Conservation (phyloP, 108 stramenopile species). For the Cyclostephanos tholiformis region DNA sequence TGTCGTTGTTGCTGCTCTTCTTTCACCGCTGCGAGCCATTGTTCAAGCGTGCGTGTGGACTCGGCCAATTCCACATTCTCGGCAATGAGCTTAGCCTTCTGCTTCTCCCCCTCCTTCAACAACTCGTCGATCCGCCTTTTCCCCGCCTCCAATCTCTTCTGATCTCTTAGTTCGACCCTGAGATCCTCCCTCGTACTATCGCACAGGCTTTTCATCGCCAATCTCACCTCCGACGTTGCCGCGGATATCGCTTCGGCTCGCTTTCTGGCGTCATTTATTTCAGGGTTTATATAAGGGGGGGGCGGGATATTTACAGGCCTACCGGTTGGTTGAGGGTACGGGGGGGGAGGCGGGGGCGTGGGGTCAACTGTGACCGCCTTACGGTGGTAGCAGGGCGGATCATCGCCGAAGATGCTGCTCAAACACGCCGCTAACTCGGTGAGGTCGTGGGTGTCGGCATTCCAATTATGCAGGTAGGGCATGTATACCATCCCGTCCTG, state of each 20-base stretch:
- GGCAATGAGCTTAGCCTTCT: conserved; percentile 43
- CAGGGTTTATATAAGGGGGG: too few species aligned
- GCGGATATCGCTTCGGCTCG: conserved; percentile 59
- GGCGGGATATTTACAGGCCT: too few species aligned
- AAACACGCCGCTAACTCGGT: conserved; percentile 79
- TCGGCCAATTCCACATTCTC: conserved; percentile 52
- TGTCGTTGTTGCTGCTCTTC: conserved; percentile 22
- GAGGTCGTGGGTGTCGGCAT: conserved; percentile 65
- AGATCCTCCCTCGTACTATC: conserved; percentile 42
- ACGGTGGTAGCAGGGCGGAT: conserved; percentile 95
- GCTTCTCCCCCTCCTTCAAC: conserved; percentile 30
- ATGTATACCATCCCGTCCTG: conserved; percentile 91
- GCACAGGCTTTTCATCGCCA: conserved; percentile 40
- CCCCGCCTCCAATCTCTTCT: conserved; percentile 46
- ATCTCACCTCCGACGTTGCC: conserved; percentile 50
- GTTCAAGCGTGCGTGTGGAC: conserved; percentile 52
- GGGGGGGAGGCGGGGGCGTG: conserved; percentile 22
- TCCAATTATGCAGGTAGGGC: conserved; percentile 95
- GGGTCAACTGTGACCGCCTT: conserved; percentile 23
- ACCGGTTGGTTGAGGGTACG: conserved; percentile 11
- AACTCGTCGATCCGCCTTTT: conserved; percentile 51
- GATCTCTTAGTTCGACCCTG: conserved; percentile 57
- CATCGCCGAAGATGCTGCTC: conserved; percentile 88
- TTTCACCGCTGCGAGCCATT: conserved; percentile 51
- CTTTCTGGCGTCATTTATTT: too few species aligned